These are phyloP conservation scores for Ricinus communis DNA, from an alignment of 345 rosid genomes.

Conservation along the genomic window DNA sequence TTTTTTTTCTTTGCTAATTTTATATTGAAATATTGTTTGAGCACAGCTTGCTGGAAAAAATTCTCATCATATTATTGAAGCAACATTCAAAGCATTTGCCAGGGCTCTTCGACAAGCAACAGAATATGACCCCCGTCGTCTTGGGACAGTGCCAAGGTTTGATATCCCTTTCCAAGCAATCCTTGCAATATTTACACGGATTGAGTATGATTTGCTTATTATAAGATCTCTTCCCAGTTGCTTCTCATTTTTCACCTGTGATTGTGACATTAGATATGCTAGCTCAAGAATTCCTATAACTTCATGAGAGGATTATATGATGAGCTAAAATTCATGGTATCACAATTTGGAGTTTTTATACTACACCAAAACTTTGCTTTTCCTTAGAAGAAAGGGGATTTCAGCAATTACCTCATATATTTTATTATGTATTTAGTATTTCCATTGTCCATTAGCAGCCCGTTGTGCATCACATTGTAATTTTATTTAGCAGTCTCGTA, in stretches of 20 bases:
- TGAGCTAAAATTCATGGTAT: not conserved
- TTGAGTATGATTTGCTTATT: not conserved
- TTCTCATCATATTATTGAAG: conserved; percentile 93
- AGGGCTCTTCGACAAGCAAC: conserved; percentile 95
- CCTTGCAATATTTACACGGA: not conserved
- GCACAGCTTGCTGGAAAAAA: conserved; percentile 83
- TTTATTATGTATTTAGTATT: no score
- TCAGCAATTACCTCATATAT: no score
- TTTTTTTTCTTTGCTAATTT: not conserved
- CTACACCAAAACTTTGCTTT: no score
- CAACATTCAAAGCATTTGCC: conserved; percentile 95
- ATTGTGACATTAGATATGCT: not conserved
- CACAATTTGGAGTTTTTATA: no score
- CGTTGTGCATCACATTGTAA: no score
- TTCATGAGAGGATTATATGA: not conserved
- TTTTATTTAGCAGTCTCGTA: no score
- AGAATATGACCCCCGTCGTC: conserved; percentile 71
- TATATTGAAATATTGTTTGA: conserved; percentile 13
- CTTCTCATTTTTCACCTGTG: not conserved
- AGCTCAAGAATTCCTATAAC: not conserved
- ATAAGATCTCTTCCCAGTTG: not conserved
- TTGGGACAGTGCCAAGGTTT: conserved; percentile 85
- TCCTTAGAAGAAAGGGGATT: no score
- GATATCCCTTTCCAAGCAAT: no score
- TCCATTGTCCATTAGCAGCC: no score